These are phyloP conservation scores for Coemansia reversa DNA, from an alignment of 192 early-diverging fungal genomes.

Conservation along the genomic window DNA sequence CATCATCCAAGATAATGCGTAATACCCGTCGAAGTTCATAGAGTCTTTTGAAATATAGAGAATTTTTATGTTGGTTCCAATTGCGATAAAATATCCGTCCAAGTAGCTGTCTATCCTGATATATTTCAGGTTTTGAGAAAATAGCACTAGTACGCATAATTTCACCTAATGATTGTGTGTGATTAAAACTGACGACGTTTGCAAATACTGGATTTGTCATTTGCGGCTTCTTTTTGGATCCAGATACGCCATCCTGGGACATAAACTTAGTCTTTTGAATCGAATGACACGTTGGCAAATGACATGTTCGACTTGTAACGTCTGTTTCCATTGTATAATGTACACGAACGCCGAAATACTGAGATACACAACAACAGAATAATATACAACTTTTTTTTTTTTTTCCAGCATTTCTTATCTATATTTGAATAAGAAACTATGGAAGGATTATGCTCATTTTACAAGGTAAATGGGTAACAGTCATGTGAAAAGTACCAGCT, in stretches of 20 bases:
- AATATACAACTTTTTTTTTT: too few species aligned
- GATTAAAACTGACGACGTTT: slow-evolving; percentile 26
- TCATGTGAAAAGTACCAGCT: too few species aligned
- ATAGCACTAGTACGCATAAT: neutral
- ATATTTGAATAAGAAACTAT: too few species aligned
- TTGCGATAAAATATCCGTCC: slow-evolving; percentile 43
- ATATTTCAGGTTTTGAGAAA: slow-evolving; percentile 14
- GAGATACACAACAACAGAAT: too few species aligned
- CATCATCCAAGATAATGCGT: slow-evolving; percentile 14
- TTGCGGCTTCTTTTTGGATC: slow-evolving; percentile 5
- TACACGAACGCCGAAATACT: too few species aligned
- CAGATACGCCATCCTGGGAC: neutral
- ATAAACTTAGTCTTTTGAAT: slow-evolving; percentile 31
- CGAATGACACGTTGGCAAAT: slow-evolving; percentile 35
- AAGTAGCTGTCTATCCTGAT: slow-evolving; percentile 26
- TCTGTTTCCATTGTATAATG: too few species aligned
- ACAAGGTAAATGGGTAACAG: neutral
- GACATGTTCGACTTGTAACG: neutral
- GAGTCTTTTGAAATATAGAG: slow-evolving; percentile 26
- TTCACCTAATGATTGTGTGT: slow-evolving; percentile 14
- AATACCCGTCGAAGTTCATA: slow-evolving; percentile 35
- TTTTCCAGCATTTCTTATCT: too few species aligned
- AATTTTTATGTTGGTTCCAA: slow-evolving; percentile 37
- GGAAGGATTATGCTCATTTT: neutral
- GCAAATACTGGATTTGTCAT: slow-evolving; percentile 33